Evolutionary conservation across 495 filamentous ascomycete species (phyloP).

Genomic region (Hypoxylon fragiforme): DNA sequence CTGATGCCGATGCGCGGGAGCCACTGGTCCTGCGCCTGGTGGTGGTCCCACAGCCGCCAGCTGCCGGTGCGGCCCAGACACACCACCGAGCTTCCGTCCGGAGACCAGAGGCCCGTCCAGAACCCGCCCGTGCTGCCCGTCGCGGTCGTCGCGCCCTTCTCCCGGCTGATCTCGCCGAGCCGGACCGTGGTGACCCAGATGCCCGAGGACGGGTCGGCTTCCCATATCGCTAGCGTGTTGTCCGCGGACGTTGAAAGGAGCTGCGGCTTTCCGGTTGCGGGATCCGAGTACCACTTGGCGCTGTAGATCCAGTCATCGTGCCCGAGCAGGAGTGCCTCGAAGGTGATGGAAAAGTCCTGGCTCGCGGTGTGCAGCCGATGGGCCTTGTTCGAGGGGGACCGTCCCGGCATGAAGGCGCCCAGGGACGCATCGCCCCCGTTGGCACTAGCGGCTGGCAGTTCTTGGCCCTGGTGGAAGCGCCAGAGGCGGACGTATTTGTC

Average conservation of each 20-base stretch:
- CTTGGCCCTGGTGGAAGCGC: constrained; percentile 74
- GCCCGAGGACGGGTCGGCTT: constrained; percentile 76
- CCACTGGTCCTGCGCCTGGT: constrained; percentile 63
- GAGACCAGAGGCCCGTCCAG: constrained; percentile 94
- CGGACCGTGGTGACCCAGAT: constrained; percentile 85
- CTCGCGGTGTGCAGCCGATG: constrained; percentile 63
- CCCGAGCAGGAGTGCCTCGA: constrained; percentile 91
- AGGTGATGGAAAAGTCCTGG: constrained; percentile 75
- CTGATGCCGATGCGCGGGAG: constrained; percentile 73
- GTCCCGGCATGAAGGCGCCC: constrained; percentile 60
- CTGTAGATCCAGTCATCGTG: constrained; percentile 99
- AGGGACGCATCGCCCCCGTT: constrained; percentile 48
- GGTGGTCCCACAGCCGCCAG: constrained; percentile 79
- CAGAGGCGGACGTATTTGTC: constrained; percentile 97
- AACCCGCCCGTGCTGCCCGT: constrained; percentile 95
- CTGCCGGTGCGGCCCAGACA: constrained; percentile 89
- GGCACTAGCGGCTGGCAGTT: constrained; percentile 54
- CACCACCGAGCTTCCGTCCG: constrained; percentile 69
- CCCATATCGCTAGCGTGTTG: constrained; percentile 92
- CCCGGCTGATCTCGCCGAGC: constrained; percentile 88
- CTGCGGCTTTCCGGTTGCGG: constrained; percentile 55
- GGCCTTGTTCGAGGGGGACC: constrained; percentile 81
- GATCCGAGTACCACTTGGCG: constrained; percentile 63
- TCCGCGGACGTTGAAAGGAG: constrained; percentile 93
- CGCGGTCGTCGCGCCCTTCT: constrained; percentile 93